Evolutionary conservation across 1,284 basidiomycete species (phyloP).

Genomic region (Ceraceosorus bombacis): DNA sequence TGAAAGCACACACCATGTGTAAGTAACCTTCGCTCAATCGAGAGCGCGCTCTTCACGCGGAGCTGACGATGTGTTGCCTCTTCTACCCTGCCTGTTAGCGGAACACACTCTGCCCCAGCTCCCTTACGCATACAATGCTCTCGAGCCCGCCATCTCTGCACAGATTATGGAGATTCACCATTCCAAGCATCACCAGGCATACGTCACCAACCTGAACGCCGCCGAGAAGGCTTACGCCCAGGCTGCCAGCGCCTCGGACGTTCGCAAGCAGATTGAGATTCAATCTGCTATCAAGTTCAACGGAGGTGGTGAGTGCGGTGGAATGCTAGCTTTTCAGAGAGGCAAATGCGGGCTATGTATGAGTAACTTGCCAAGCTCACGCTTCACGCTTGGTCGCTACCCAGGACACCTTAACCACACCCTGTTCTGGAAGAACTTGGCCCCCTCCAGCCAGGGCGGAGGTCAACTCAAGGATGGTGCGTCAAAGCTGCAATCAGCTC

Average conservation of each 20-base stretch:
- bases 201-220: constrained; percentile 51
- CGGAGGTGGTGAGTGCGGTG: constrained; percentile 62
- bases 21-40: too few species aligned
- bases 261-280: constrained; percentile 74
- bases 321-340: background rate
- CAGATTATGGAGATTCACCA: constrained; percentile 68
- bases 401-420: constrained; percentile 63
- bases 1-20: too few species aligned
- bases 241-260: constrained; percentile 57
- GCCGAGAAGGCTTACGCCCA: constrained; percentile 75
- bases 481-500: background rate
- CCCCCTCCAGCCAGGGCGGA: constrained; percentile 47
- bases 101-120: constrained; percentile 72
- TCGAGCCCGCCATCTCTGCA: constrained; percentile 74
- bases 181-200: constrained; percentile 75
- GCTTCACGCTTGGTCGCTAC: background rate
- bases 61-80: too few species aligned
- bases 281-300: constrained; percentile 84
- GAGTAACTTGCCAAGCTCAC: background rate
- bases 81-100: background rate
- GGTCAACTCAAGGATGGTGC: constrained; percentile 57
- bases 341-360: background rate
- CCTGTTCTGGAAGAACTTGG: constrained; percentile 90
- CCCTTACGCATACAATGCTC: constrained; percentile 80
- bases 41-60: too few species aligned